These are phyloP conservation scores for Aspergillus cejpii DNA, from an alignment of 2,329 filamentous ascomycete genomes.

Conservation along the genomic window DNA sequence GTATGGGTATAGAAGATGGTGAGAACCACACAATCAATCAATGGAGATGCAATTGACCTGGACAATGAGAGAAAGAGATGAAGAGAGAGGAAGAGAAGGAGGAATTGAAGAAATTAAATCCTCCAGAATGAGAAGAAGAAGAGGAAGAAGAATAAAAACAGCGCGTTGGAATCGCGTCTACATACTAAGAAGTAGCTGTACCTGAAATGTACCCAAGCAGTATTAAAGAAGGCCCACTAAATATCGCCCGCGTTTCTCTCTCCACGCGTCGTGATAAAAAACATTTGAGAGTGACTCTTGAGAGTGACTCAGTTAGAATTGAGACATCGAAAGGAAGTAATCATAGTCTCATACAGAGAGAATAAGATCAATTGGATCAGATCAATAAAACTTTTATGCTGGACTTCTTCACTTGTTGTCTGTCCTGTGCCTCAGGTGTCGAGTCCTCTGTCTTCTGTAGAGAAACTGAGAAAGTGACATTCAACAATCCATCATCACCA, in stretches of 20 bases:
- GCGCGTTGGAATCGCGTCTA: neutral
- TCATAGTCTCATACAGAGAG: neutral
- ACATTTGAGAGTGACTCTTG: no score
- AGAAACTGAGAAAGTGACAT: no score
- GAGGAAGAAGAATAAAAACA: neutral
- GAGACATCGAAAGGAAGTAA: no score
- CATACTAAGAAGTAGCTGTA: neutral
- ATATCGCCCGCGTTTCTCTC: neutral
- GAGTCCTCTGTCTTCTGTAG: no score
- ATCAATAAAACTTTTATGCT: no score
- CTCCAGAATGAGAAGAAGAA: neutral
- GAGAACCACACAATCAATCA: neutral
- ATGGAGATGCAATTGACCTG: neutral
- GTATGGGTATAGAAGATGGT: neutral
- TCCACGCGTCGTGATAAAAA: neutral
- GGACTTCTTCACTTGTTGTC: neutral
- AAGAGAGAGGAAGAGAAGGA: constrained; percentile 2
- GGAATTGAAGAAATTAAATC: neutral
- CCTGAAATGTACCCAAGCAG: neutral
- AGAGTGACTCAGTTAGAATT: no score
- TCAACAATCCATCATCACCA: no score
- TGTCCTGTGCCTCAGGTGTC: neutral
- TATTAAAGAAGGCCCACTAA: neutral
- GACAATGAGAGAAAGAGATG: constrained; percentile 1
- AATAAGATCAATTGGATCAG: neutral